A percentile compares a stretch with the other conserved stretches of the same genome.
Evolutionary conservation across 2,329 filamentous ascomycete species (phyloP).

Genomic region (Geosmithia flava): DNA sequence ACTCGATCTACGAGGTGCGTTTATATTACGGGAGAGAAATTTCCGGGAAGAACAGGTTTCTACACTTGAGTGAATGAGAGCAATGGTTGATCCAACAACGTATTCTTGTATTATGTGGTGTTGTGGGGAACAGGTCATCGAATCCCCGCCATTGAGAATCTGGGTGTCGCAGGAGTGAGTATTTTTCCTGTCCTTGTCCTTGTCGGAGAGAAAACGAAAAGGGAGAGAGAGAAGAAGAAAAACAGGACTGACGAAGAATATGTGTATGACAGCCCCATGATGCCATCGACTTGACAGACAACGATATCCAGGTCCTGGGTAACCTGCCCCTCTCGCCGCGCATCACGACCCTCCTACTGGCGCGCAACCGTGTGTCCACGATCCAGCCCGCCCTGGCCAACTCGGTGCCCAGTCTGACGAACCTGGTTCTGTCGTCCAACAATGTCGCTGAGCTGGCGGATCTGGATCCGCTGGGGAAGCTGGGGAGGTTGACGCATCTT

Average conservation of each 20-base stretch:
- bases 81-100: slow-evolving; percentile 73
- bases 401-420: slow-evolving; percentile 70
- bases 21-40: slow-evolving; percentile 36
- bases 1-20: slow-evolving; percentile 97
- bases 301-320: slow-evolving; percentile 78
- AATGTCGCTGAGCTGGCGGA: slow-evolving; percentile 75
- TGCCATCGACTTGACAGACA: slow-evolving; percentile 96
- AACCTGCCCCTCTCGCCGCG: slow-evolving; percentile 91
- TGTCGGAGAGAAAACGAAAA: not conserved
- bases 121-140: slow-evolving; percentile 65
- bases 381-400: slow-evolving; percentile 67
- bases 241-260: not conserved
- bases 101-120: slow-evolving; percentile 7
- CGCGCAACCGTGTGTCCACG: slow-evolving; percentile 73
- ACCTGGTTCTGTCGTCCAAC: slow-evolving; percentile 75
- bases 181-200: slow-evolving; percentile 3
- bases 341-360: slow-evolving; percentile 75
- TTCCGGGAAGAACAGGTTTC: slow-evolving; percentile 69
- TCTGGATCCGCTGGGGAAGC: slow-evolving; percentile 63
- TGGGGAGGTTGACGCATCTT: slow-evolving; percentile 64
- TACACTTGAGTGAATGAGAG: slow-evolving; percentile 45
- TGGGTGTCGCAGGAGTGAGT: slow-evolving; percentile 85
- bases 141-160: slow-evolving; percentile 93
- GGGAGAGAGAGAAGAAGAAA: not conserved
- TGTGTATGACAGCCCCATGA: slow-evolving; percentile 64